Base-by-base conservation (phyloP, 805 yeast species). In the Clavispora phyllophila region DNA sequence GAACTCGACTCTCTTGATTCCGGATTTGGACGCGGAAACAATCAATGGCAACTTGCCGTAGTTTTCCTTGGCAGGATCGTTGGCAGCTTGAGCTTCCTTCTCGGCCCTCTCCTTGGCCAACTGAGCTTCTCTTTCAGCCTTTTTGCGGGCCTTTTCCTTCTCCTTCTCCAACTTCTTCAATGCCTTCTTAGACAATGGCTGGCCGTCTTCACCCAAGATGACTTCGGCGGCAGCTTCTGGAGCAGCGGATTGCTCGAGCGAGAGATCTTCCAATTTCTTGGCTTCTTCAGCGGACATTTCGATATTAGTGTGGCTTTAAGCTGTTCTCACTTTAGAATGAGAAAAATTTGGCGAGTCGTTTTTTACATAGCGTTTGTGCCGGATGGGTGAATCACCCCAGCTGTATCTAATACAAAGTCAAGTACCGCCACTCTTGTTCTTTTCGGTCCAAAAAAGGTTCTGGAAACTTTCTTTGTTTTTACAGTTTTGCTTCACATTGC, bases 161-260 rank as follows among this genome's bases (percentile, higher is more conserved):
- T 87, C 96, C 61, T 91, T 91, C 64, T 86, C 93, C 49, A 93
- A 77, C 72, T 93, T 93, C 77, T 93, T 93, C 57, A 93, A 72
- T 2, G 96, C 99, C 63, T 90, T 93, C 69, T 93, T 93, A 44
- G 95, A 84, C 54, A 88, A 70, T 22, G 96, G 96, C 67, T 77
- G 81, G 34, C 96, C 96, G 60, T 85, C 91, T 51, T 78, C 79
- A 10, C 84, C 83, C 36, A 79, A 60, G 37, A 67, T 50, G 15
- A 63, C 65, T 36, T 52, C 58, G 26, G 46, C 60, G 19, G 52
- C 49, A 7, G 52, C 52, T 6, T 55, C 56, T 9, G 42, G 53
- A 7, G 59, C 38, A 8, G 51, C 44, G 12, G 47, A 42, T 20
- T 31, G 32, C 20, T 50, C 53, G 42, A 51, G 43, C 18, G 53